Evolutionary conservation across 2,329 filamentous ascomycete species (phyloP), one percentile per base, ranked within the genome.

Genomic region (Fusarium nurragi): DNA sequence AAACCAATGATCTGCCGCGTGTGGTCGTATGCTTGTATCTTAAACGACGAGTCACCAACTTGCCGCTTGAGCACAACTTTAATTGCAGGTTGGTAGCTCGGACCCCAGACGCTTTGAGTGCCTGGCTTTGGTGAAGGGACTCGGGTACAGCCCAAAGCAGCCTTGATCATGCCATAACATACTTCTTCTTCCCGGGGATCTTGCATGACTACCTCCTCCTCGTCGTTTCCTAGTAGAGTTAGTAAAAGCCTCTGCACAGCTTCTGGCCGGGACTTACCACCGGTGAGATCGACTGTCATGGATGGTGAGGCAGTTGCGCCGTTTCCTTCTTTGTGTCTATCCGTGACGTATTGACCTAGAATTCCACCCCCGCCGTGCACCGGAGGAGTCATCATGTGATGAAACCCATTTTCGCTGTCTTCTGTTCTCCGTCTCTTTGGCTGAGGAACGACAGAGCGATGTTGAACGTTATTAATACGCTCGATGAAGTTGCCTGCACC

Each of bases 101-200:
- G 77, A 39, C 85, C 80, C 67, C 86, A 87, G 11, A 90, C 79
- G 19, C 84, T 80, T 57, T 86, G 82, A 22, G 84, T 81, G 26
- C 84, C 84, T 2, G 90, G 87, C 69, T 88, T 92, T 0, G 88
- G 87, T 4, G 83, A 86, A 1, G 92, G 93, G 3, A 94, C 86
- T 32, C 81, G 79, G 69, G 87, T 84, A 60, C 89, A 90, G 64
- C 89, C 87, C 38, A 95, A 80, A 51, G 80, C 85, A 4, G 88
- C 84, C 52, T 92, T 88, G 19, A 96, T 77, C 77, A 90, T 90
- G 38, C 93, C 93, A 72, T 91, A 93, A 77, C 92, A 96, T 5
- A 96, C 90, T 71, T 92, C 88, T 72, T 92, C 86, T 19, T 88
- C 84, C 43, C 81, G 84, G 26, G 87, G 82, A 54, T 91, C 84